Evolutionary conservation across 108 stramenopile genomes (phyloP), one percentile per base, ranked within the genome.

Genomic region (Conticribra weissflogii): DNA sequence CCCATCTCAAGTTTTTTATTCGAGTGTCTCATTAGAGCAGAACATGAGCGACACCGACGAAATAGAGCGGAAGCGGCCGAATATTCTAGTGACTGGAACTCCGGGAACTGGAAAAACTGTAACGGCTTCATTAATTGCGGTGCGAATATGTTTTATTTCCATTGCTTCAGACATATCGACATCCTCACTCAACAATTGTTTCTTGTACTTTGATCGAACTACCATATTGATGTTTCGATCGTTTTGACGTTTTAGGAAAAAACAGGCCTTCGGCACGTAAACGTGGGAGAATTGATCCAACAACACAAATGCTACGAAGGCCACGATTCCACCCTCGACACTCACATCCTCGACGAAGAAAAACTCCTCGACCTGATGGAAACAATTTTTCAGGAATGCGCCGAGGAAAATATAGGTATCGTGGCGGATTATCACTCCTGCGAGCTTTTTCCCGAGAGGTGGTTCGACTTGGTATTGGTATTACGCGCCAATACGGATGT

Each of bases 401-500:
- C 78, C 15, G 80, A 83, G 17, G 79, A 83, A 44, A 76, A 75
- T 15, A 71, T 81, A 24, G 98, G 96, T 14, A 74, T 88, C 28
- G 89, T 97, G 5, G 92, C 90, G 2, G 98, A 98, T 71, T 97
- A 88, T 81, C 98, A 98, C 72, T 75, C 86, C 19, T 87, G 89
- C 46, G 95, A 96, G 59, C 69, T 97, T 19, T 98, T 98, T 69
- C 98, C 98, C 9, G 98, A 98, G 74, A 76, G 96, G 50, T 98
- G 96, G 96, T 98, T 98, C 79, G 96, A 98, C 67, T 68, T 98
- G 19, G 84, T 98, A 0, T 59, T 98, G 52, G 96, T 97, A 3
- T 68, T 98, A 52, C 73, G 92, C 27, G 67, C 93, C 0, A 76
- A 84, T 8, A 98, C 95, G 15, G 92, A 92, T 53, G 77, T 91